Evolutionary conservation across 306 rosid genomes (phyloP).

Genomic region (Cucumis cinereus): DNA sequence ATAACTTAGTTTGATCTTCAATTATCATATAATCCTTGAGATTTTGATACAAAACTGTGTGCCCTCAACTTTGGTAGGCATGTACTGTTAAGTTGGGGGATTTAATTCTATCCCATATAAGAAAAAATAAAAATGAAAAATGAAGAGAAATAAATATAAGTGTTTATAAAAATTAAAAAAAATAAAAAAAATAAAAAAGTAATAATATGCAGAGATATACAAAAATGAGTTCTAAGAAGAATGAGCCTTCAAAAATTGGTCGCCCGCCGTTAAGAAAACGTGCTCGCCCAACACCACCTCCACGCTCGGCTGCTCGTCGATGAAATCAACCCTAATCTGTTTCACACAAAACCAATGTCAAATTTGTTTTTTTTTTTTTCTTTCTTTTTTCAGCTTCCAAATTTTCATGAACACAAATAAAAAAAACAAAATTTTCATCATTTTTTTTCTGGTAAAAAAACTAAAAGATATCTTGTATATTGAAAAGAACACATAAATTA

Average conservation of each 20-base stretch:
- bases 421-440: too few species aligned
- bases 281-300: conserved; percentile 48
- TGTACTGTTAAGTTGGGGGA: not conserved
- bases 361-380: too few species aligned
- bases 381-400: not conserved
- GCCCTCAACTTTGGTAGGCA: not conserved
- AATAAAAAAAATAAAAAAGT: not conserved
- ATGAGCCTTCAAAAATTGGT: conserved; percentile 18
- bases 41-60: not conserved
- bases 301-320: conserved; percentile 42
- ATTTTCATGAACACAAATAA: not conserved
- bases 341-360: not conserved
- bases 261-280: conserved; percentile 55
- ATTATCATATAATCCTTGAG: not conserved
- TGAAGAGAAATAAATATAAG: not conserved
- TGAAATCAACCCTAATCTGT: conserved; percentile 46
- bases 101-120: not conserved
- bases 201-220: not conserved
- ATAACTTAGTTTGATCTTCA: too few species aligned
- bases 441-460: not conserved
- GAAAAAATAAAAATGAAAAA: not conserved
- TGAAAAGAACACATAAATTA: too few species aligned
- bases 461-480: too few species aligned
- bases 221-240: conserved; percentile 1
- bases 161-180: too few species aligned